Evolutionary conservation across 208 protist species (phyloP), one percentile per base, ranked within the genome.

Genomic region (Endotrypanum monterogeii): DNA sequence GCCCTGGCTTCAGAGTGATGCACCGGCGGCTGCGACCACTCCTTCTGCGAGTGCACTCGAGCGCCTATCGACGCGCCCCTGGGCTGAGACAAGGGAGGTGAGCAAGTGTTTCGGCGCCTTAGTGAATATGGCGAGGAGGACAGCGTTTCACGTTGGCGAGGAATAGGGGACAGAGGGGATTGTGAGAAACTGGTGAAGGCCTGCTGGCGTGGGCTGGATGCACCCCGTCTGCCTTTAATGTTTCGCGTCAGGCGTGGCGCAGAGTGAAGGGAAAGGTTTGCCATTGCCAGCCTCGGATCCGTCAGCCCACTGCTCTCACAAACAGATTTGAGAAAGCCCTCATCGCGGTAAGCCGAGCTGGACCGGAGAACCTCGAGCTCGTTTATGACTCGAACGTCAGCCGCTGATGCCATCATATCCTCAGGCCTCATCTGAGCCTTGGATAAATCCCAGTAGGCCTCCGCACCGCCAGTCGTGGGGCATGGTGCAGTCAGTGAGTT

Each of bases 301-400:
- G 41, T 20, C 44, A 67, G 39, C 3, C 74, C 76, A 23, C 35
- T 76, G 44, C 39, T 37, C 30, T 76, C 76, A 46, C 71, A 80
- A 23, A 80, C 74, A n/a, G 74, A 48, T 55, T 74, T 67, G 12
- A 78, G 71, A 46, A 82, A 81, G 56, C 25, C 8, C 35, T 67
- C 63, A 52, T 86, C 67, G 16, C 88, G 72, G 75, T 88, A 89
- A 65, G 63, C 65, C n/a, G 73, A 56, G n/a, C 71, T 71, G n/a
- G 67, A 73, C 30, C 89, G 90, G 48, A 95, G 81, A 48, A 92
- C 68, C 76, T 89, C 85, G 41, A 95, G 76, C 75, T 95, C 91
- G 51, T 88, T 90, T 63, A 80, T 76, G 41, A 93, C 72, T 12
- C 91, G 84, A 48, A 89, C 82, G 66, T 91, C 85, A 2, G 90